Evolutionary conservation across 257 asterid species (phyloP), one percentile per base, ranked within the genome.

Genomic region (Dorcoceras hygrometricum): DNA sequence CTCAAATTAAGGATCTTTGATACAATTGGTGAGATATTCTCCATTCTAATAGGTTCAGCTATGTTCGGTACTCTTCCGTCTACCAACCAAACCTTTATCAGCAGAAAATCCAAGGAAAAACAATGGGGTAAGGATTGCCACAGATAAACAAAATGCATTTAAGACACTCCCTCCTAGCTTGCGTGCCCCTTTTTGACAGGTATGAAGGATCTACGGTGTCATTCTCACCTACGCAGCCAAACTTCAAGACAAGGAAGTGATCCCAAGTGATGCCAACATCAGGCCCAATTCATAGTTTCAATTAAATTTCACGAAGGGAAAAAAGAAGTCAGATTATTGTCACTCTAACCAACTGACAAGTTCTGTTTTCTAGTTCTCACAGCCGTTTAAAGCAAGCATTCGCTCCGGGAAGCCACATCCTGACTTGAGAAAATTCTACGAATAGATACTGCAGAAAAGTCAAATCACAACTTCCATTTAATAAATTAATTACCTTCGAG

Each of bases 401-500:
- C 20, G 20, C 20, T 16, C 22, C 20, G 7, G 20, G 5, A 46
- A 16, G 20, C 53, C 20, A 46, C 22, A 16, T 7, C 22, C 20
- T 20, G 8, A 6, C 8, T 46, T 46, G 8, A 46, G 53, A 16
- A 46, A 46, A 46, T 4, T 8, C 53, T 14, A 39, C 6, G 5
- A 46, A 18, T 16, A 43, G 22, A 7, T 14, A 4, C 14, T 4
- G 53, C 11, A 43, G 53, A 56, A n/a, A 67, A 59, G 57, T 67
- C 78, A 76, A 69, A 71, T 60, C 84, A 72, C 76, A 62, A 75
- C 50, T 65, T 68, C 77, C 77, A 56, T 69, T 66, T 66, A 76
- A 67, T 69, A 81, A 61, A 76, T 83, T 75, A 62, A 68, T 68
- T 84, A 90, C 89, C 91, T 85, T 91, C 82, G 82, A 83, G 82